Conservation (phyloP, 768 basidiomycete genomes). For the Leccinum subgranulosum region DNA sequence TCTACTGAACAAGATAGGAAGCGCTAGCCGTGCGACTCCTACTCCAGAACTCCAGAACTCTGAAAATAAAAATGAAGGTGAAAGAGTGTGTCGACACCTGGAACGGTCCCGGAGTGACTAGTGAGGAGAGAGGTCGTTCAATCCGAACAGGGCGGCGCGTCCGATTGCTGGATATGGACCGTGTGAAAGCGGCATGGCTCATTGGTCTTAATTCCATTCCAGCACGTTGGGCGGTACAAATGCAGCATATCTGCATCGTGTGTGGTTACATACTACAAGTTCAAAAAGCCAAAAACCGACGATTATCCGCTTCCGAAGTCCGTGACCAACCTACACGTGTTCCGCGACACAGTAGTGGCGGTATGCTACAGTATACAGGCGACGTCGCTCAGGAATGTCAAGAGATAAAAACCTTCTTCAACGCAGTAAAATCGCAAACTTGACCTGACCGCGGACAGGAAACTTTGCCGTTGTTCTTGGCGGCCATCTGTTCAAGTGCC, state of each 20-base stretch:
- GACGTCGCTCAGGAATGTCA: conserved; percentile 33
- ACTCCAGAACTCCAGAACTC: neutral
- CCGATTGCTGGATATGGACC: neutral
- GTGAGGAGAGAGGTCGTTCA: neutral
- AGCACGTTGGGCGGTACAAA: conserved; percentile 22
- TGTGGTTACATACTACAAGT: conserved; percentile 17
- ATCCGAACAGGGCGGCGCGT: neutral
- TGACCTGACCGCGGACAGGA: conserved; percentile 76
- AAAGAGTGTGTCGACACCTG: neutral
- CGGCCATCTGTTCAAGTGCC: conserved; percentile 87
- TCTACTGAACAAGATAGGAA: conserved; percentile 1
- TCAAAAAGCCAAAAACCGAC: conserved; percentile 10
- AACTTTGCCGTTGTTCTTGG: conserved; percentile 74
- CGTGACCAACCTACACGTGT: conserved; percentile 14
- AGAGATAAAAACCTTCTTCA: conserved; percentile 91
- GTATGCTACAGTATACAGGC: neutral
- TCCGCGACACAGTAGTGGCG: neutral
- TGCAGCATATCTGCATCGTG: conserved; percentile 7
- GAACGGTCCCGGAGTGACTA: neutral
- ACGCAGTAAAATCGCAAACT: conserved; percentile 56
- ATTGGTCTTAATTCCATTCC: conserved; percentile 24
- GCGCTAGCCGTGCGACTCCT: neutral
- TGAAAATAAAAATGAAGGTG: conserved; percentile 8
- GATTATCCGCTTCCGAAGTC: conserved; percentile 23
- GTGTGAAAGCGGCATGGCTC: conserved; percentile 17